Conservation (phyloP, 805 yeast species). For the Barnettozyma siamensis region DNA sequence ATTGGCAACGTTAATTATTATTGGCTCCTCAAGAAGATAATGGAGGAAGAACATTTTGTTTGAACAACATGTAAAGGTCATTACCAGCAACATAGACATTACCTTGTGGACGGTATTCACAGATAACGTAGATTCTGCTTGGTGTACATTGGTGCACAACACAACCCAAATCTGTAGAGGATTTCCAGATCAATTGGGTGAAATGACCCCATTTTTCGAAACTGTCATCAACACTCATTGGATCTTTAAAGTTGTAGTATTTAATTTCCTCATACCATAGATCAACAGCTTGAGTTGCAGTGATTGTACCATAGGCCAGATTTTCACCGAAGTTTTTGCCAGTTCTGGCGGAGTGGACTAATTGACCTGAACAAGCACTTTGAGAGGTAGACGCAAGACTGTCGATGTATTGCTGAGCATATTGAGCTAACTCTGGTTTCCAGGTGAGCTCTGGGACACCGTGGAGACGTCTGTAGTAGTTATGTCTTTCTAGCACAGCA, state of each 20-base stretch:
- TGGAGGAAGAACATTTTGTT: constrained; percentile 39
- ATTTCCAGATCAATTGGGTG: constrained; percentile 71
- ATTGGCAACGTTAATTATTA: not conserved
- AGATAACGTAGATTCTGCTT: constrained; percentile 52
- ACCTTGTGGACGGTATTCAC: constrained; percentile 60
- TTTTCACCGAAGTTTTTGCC: constrained; percentile 59
- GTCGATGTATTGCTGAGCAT: constrained; percentile 47
- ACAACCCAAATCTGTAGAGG: constrained; percentile 60
- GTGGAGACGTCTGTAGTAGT: constrained; percentile 43
- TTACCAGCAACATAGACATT: constrained; percentile 30
- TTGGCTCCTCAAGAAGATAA: not conserved
- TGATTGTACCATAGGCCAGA: constrained; percentile 58
- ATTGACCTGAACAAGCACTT: constrained; percentile 54
- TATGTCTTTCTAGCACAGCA: constrained; percentile 44
- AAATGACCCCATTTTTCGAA: constrained; percentile 60
- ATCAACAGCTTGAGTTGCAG: constrained; percentile 41
- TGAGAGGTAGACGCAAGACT: constrained; percentile 29
- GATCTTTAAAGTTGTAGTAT: constrained; percentile 45
- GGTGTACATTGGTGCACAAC: constrained; percentile 26
- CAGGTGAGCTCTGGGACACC: constrained; percentile 41
- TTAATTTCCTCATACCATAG: constrained; percentile 71
- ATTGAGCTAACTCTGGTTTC: constrained; percentile 39
- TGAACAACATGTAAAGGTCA: constrained; percentile 34
- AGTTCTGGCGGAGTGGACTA: constrained; percentile 54
- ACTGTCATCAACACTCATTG: constrained; percentile 35